phyloP scores from a whole-genome alignment of 2,329 filamentous ascomycete genomes.

The Trichothecium roseum region DNA sequence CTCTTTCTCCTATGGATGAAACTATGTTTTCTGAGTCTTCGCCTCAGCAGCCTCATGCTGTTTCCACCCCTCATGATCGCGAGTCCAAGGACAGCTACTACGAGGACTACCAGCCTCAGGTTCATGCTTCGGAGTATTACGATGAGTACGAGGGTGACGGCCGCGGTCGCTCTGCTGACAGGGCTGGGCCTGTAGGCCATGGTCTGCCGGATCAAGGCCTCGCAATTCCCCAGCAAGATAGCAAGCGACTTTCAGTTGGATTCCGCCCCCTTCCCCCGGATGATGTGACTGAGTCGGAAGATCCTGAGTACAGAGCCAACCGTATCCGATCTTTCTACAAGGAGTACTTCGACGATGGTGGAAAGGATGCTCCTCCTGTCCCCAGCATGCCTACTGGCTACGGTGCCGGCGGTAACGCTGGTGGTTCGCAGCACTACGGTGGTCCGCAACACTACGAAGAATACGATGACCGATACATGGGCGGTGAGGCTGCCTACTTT shows the following conservation, averaged over 20 bases:
- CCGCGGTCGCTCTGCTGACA: conserved; percentile 25
- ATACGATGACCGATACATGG: conserved; percentile 59
- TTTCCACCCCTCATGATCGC: conserved; percentile 1
- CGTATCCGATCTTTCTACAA: conserved; percentile 98
- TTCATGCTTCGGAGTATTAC: conserved; percentile 20
- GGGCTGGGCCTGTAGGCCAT: conserved; percentile 9
- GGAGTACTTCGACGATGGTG: conserved; percentile 92
- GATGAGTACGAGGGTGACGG: conserved; percentile 18
- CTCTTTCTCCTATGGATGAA: conserved; percentile 14
- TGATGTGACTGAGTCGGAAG: conserved; percentile 68
- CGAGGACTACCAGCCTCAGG: conserved; percentile 14
- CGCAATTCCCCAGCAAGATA: conserved; percentile 43
- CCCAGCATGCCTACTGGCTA: conserved; percentile 18
- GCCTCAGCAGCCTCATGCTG: conserved; percentile 5
- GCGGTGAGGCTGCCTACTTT: conserved; percentile 54
- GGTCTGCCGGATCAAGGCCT: conserved; percentile 23
- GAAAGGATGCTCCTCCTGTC: conserved; percentile 33
- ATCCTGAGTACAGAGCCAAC: conserved; percentile 89
- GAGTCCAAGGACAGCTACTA: conserved; percentile 7
- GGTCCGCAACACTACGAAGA: conserved; percentile 58
- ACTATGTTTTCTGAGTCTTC: conserved; percentile 8
- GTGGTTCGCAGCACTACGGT: conserved; percentile 6
- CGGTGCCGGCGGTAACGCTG: conserved; percentile 11
- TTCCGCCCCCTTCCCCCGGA: conserved; percentile 82
- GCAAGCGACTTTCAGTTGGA: conserved; percentile 54